Conservation (phyloP, 305 asterid species). For the Lippia alba region DNA sequence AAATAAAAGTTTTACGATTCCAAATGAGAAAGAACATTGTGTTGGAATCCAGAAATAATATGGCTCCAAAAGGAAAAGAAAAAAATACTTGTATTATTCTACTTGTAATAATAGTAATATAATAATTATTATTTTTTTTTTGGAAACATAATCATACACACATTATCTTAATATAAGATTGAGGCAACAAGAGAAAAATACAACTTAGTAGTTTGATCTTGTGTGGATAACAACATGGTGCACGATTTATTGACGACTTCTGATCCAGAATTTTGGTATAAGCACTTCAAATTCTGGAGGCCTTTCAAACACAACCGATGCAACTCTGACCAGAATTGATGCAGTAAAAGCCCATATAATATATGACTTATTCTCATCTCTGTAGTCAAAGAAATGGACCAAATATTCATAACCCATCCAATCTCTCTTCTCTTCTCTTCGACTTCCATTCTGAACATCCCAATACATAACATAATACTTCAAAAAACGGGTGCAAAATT, state of each 20-base stretch:
- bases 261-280: conserved; percentile 60
- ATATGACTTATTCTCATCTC: conserved; percentile 42
- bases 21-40: neutral
- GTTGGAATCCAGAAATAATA: too few relatives aligned
- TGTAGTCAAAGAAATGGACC: conserved; percentile 68
- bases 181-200: too few relatives aligned
- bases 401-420: conserved; percentile 55
- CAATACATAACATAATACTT: neutral
- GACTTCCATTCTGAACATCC: conserved; percentile 60
- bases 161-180: too few relatives aligned
- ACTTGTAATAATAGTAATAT: too few relatives aligned
- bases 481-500: conserved; percentile 6
- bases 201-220: too few relatives aligned
- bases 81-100: too few relatives aligned
- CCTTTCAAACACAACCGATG: conserved; percentile 64
- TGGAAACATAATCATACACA: too few relatives aligned
- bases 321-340: conserved; percentile 61
- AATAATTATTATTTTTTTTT: too few relatives aligned
- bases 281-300: conserved; percentile 61
- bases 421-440: conserved; percentile 55
- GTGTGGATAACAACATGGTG: neutral
- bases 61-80: too few relatives aligned
- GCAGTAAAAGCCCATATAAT: conserved; percentile 84
- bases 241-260: conserved; percentile 51
- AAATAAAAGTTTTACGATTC: too few relatives aligned